A percentile compares a stretch with the other conserved stretches of the same genome.
These are phyloP conservation scores for Suillus cothurnatus DNA, from an alignment of 768 basidiomycete genomes.

Conservation along the genomic window DNA sequence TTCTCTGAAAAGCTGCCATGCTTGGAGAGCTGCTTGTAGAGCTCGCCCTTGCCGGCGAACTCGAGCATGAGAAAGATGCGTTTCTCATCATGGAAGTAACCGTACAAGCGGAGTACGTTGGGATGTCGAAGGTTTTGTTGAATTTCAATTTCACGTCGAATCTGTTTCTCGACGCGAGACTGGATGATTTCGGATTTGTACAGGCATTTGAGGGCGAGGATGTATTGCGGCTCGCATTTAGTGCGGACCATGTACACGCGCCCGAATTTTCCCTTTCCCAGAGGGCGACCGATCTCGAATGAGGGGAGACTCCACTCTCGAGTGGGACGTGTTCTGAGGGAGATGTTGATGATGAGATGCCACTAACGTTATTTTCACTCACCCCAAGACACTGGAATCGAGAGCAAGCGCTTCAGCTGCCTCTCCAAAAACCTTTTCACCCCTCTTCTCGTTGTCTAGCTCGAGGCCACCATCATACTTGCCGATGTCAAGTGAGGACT, in stretches of 20 bases:
- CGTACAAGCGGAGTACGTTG: constrained; percentile 90
- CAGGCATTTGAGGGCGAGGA: constrained; percentile 94
- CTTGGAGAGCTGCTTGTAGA: constrained; percentile 94
- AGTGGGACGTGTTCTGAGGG: constrained; percentile 63
- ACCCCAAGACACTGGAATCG: constrained; percentile 79
- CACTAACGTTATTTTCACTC: constrained; percentile 24
- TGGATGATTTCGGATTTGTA: constrained; percentile 96
- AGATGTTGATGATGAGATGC: constrained; percentile 14
- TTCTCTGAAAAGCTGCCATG: constrained; percentile 86
- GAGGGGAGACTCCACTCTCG: constrained; percentile 82
- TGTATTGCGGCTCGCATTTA: constrained; percentile 84
- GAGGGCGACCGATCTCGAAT: constrained; percentile 93
- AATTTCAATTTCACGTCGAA: constrained; percentile 96
- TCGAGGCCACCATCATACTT: constrained; percentile 98
- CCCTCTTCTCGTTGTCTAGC: constrained; percentile 78
- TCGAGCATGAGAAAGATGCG: constrained; percentile 98
- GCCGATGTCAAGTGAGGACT: constrained; percentile 68
- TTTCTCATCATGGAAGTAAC: constrained; percentile 98
- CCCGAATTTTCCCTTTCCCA: constrained; percentile 99
- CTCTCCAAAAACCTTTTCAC: constrained; percentile 73
- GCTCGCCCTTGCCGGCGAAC: constrained; percentile 94
- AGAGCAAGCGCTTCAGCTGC: constrained; percentile 81
- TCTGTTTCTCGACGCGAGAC: constrained; percentile 93
- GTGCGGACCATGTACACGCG: constrained; percentile 99
- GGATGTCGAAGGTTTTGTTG: constrained; percentile 96